These are phyloP conservation scores for Penicillium thymicola DNA, from an alignment of 2,329 filamentous ascomycete genomes.

Conservation along the genomic window DNA sequence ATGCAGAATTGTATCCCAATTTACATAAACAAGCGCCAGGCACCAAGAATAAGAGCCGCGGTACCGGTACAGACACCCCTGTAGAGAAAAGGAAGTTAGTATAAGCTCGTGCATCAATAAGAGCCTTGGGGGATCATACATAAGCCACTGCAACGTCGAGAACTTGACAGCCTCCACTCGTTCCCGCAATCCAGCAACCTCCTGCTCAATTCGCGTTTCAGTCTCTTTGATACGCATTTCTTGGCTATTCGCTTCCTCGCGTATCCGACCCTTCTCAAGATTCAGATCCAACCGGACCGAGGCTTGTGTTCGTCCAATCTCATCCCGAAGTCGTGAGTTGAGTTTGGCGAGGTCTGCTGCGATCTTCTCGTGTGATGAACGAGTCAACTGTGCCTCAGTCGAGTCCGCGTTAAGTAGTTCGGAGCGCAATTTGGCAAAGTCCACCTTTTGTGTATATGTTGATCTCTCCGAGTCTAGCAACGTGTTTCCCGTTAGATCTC, in stretches of 20 bases:
- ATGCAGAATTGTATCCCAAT: slow-evolving; percentile 15
- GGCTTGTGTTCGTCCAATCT: slow-evolving; percentile 90
- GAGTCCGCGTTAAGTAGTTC: slow-evolving; percentile 90
- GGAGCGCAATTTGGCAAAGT: slow-evolving; percentile 94
- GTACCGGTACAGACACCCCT: slow-evolving; percentile 66
- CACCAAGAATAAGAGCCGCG: slow-evolving; percentile 63
- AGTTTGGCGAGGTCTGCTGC: slow-evolving; percentile 95
- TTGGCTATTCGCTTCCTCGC: slow-evolving; percentile 93
- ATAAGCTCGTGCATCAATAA: slow-evolving; percentile 2
- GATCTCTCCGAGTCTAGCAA: slow-evolving; percentile 47
- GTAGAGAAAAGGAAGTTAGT: slow-evolving; percentile 25
- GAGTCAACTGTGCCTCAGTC: slow-evolving; percentile 83
- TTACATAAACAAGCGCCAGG: slow-evolving; percentile 64
- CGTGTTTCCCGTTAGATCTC: not conserved
- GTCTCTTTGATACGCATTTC: slow-evolving; percentile 99
- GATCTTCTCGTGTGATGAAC: slow-evolving; percentile 84
- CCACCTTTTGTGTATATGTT: slow-evolving; percentile 80
- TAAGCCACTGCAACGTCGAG: slow-evolving; percentile 95
- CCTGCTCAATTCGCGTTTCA: slow-evolving; percentile 96
- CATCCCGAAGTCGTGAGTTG: slow-evolving; percentile 82
- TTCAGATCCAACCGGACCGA: slow-evolving; percentile 90
- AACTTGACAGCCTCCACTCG: slow-evolving; percentile 97
- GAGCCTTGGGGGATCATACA: slow-evolving; percentile 59
- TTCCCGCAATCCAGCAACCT: slow-evolving; percentile 85
- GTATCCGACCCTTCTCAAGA: slow-evolving; percentile 90